Evolutionary conservation across 345 rosid species (phyloP), one percentile per base, ranked within the genome.

Genomic region (Eucalyptus caleyi): DNA sequence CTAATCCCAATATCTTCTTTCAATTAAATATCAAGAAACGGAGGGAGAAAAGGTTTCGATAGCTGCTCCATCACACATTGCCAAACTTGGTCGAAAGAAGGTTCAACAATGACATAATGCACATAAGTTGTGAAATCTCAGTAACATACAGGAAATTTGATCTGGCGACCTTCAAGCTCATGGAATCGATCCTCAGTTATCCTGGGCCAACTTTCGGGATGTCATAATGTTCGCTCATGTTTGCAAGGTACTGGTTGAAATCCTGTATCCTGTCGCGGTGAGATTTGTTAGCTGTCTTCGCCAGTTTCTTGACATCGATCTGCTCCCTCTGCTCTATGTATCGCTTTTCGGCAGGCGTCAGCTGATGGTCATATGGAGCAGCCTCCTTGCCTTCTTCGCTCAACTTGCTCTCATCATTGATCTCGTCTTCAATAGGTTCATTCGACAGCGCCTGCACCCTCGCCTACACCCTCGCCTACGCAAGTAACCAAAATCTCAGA

Each of bases 201-300:
- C 99, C 98, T 32, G 98, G 98, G 83, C 99, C 99, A 89, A 97
- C 99, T 93, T 96, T 97, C 30, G 97, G 99, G 91, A 97, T 96
- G 92, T 96, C 97, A 30, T 97, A 95, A 89, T 96, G 98, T 93
- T 97, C 98, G 26, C 97, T 97, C 97, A 97, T 95, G 92, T 95
- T 97, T 16, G 98, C 99, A 42, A 97, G 95, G 90, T 95, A 96
- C 92, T 95, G 98, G 90, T 95, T 97, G 92, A 95, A 97, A 86
- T 95, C 97, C 89, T 95, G 97, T 91, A 97, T 96, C 92, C 96
- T 93, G 90, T 97, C 97, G 4, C 97, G 95, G 88, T 97, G 98
- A 44, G 98, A 96, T 90, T 95, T 96, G 89, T 94, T 92, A 7
- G 98, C 99, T 87, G 94, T 95, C 91, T 95, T 96, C 15, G 96